Evolutionary conservation across 768 basidiomycete species (phyloP).

Genomic region (Amylocystis lapponica): DNA sequence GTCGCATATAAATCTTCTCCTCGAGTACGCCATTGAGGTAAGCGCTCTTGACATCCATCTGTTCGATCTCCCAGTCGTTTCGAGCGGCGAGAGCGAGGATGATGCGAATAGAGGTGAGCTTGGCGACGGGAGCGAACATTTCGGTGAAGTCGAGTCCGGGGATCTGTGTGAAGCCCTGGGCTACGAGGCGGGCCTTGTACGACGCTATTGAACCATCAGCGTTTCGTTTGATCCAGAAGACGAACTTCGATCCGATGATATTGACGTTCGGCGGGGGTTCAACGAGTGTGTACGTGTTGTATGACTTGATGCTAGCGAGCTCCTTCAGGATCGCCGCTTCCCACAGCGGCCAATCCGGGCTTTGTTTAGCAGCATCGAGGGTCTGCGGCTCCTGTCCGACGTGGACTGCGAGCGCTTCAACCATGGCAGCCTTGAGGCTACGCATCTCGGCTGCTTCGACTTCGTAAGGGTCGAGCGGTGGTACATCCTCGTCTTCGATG

Average conservation of each 20-base stretch:
- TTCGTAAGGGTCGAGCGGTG: neutral
- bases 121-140: constrained; percentile 8
- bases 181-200: constrained; percentile 21
- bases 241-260: constrained; percentile 15
- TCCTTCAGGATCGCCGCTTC: constrained; percentile 8
- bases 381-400: neutral
- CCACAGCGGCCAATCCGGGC: constrained; percentile 6
- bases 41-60: constrained; percentile 1
- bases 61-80: constrained; percentile 1
- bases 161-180: constrained; percentile 32
- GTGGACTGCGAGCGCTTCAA: too few relatives aligned
- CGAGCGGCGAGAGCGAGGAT: neutral
- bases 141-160: constrained; percentile 21
- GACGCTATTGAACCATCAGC: constrained; percentile 9
- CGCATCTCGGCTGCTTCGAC: too few relatives aligned
- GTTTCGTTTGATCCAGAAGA: constrained; percentile 22
- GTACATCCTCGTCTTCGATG: neutral
- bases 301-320: neutral
- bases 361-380: constrained; percentile 3
- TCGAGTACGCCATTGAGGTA: constrained; percentile 21
- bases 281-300: constrained; percentile 6
- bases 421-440: too few relatives aligned
- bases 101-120: neutral
- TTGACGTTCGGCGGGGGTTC: constrained; percentile 5
- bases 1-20: constrained; percentile 22